Base-by-base conservation (phyloP, 2,329 filamentous ascomycete species). In the Teratosphaeriaceae sp. region DNA sequence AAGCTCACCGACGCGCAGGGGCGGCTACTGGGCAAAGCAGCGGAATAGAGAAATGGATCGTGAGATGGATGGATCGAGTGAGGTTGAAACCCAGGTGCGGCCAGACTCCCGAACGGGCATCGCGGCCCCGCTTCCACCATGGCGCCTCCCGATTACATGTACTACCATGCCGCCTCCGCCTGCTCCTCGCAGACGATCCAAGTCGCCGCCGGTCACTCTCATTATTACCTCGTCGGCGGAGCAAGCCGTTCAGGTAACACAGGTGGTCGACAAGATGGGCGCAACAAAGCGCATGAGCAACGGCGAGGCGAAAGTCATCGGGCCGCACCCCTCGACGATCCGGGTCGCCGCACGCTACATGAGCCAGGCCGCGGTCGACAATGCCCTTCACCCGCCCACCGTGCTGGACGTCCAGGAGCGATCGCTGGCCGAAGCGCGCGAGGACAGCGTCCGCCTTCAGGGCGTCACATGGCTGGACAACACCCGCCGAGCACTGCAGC, bases 381-480 rank as follows among this genome's bases (percentile, higher is more conserved):
- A 79, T 57, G 81, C 82, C 62, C 75, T 94, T 45, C 42, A 44
- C 18, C 47, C 48, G 22, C 43, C 53, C 1, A 73, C 75, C 34
- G 76, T 78, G 16, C 80, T 82, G 48, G 80, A 80, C 29, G 79
- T 83, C 56, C 84, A 86, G 58, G 80, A 85, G 40, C 48, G 55
- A 20, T 55, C 51, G 5, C 44, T 56, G 15, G 55, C 53, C 18
- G 63, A 65, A 45, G 79, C 84, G 27, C 81, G 85, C 44, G 89
- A 97, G 63, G 86, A 90, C 58, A 79, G 70, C 48, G 80, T 87
- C 51, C 81, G 90, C 40, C 68, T 97, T 34, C 87, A 92, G 58
- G 92, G 90, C 15, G 83, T 96, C 8, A 79, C 87, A 46, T 84
- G 90, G 74, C 90, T 98, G 49, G 87, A 96, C 59, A 85, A 81